Evolutionary conservation across 768 basidiomycete genomes (phyloP).

Genomic region (Calocera viscosa): DNA sequence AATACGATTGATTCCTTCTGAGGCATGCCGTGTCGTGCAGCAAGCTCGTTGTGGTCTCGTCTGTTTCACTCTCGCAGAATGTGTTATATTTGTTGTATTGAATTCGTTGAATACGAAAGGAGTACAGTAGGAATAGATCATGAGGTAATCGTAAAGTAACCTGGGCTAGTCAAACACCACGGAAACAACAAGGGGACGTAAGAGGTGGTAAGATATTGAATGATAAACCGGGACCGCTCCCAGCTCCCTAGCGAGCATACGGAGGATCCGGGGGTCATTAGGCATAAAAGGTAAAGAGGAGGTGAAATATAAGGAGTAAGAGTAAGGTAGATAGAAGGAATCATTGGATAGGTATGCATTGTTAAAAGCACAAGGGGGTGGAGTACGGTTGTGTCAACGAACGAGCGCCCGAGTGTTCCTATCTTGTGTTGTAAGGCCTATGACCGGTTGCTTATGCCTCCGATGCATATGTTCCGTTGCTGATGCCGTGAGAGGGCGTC

Average conservation of each 20-base stretch:
- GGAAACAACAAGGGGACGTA: not conserved
- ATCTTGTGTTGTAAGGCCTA: not conserved
- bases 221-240: not conserved
- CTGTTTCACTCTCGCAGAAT: too few relatives aligned
- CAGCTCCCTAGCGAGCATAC: not conserved
- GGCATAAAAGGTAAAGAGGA: not conserved
- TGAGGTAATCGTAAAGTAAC: slow-evolving; percentile 9
- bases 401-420: not conserved
- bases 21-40: too few relatives aligned
- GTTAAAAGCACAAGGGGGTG: not conserved
- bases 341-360: not conserved
- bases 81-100: too few relatives aligned
- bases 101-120: not conserved
- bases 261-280: not conserved
- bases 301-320: not conserved
- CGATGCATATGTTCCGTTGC: slow-evolving; percentile 5
- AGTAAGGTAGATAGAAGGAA: not conserved
- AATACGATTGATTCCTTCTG: too few relatives aligned
- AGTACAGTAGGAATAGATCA: slow-evolving; percentile 8
- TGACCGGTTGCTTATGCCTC: not conserved
- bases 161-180: slow-evolving; percentile 6
- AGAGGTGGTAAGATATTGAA: not conserved
- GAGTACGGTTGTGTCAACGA: not conserved
- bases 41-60: too few relatives aligned
- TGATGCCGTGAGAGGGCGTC: slow-evolving; percentile 5